Percentiles rank a stretch among this genome's conserved stretches.
Conservation (phyloP, 2,329 filamentous ascomycete genomes). For the Claviceps arundinis region DNA sequence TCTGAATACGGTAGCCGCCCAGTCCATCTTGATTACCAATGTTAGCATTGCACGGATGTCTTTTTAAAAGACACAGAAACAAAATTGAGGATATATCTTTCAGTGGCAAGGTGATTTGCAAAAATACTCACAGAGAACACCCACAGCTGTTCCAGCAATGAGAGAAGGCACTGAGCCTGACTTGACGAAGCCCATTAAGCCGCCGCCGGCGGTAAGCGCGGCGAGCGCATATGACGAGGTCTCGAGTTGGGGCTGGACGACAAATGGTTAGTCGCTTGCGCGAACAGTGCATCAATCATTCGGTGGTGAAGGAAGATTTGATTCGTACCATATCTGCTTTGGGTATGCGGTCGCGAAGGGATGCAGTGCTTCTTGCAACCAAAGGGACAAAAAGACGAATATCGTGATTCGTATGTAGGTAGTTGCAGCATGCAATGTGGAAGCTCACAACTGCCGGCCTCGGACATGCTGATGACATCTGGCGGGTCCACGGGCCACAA, state of each 20-base stretch:
- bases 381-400: too few species aligned
- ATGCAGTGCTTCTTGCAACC: not conserved
- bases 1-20: constrained; percentile 68
- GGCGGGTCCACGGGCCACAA: not conserved
- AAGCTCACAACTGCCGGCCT: not conserved
- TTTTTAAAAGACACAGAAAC: not conserved
- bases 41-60: not conserved
- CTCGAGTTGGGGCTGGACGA: constrained; percentile 14
- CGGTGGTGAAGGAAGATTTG: not conserved
- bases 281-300: not conserved
- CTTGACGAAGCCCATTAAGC: constrained; percentile 72
- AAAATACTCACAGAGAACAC: constrained; percentile 41
- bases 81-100: too few species aligned
- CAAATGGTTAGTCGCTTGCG: not conserved
- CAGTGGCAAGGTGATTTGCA: too few species aligned
- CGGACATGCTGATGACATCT: not conserved
- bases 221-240: constrained; percentile 67
- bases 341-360: not conserved
- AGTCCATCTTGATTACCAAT: constrained; percentile 44
- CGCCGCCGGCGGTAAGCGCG: constrained; percentile 71
- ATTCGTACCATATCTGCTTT: not conserved
- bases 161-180: constrained; percentile 81
- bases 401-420: not conserved
- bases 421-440: not conserved
- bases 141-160: constrained; percentile 72